phyloP scores from a whole-genome alignment of 306 rosid genomes.

The Vigna mungo region DNA sequence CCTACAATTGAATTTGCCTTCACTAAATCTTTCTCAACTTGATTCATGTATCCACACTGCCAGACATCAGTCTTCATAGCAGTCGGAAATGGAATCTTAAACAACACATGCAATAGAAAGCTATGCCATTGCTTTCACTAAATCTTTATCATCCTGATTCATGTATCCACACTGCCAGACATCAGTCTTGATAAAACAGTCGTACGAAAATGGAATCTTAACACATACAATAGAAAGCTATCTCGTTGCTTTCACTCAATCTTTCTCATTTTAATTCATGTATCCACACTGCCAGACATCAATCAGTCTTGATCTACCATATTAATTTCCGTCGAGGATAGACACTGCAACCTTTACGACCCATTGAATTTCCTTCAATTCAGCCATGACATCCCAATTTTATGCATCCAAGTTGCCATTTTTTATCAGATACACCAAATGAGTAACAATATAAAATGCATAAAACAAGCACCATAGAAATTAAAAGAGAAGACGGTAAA shows the following conservation, averaged over 20 bases:
- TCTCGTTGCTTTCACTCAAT: background rate
- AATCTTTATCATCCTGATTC: background rate
- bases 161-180: background rate
- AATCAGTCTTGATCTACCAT: background rate
- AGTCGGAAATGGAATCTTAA: background rate
- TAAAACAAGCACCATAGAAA: background rate
- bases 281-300: background rate
- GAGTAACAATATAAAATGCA: background rate
- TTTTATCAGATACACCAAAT: background rate
- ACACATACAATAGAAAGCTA: background rate
- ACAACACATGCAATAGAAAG: background rate
- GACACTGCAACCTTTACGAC: background rate
- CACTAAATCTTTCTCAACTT: background rate
- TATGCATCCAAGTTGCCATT: slow-evolving; percentile 9
- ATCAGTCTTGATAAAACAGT: background rate
- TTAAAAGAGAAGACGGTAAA: background rate
- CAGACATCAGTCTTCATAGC: background rate
- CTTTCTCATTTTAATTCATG: background rate
- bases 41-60: background rate
- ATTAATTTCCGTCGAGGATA: background rate
- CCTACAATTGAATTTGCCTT: background rate
- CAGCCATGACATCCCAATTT: background rate
- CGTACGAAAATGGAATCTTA: background rate
- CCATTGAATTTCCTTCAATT: background rate
- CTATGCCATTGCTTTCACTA: background rate